Evolutionary conservation across 2,329 filamentous ascomycete genomes (phyloP).

Genomic region (Arthroderma uncinatum): DNA sequence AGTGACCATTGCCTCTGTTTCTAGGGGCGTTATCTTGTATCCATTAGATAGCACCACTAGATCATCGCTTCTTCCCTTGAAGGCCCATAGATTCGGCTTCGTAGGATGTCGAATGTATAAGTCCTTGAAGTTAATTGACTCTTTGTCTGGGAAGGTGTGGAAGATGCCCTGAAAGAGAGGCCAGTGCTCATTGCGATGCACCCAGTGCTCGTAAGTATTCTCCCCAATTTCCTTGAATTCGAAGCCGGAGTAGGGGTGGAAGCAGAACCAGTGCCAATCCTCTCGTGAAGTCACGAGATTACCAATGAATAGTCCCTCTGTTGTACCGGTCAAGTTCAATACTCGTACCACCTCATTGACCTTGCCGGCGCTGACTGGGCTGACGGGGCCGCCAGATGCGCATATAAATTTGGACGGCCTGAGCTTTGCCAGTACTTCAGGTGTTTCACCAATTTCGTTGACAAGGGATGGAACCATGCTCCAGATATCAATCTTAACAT

Average conservation of each 20-base stretch:
- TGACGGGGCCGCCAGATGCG: slow-evolving; percentile 4
- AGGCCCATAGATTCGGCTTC: background rate
- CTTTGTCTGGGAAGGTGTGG: slow-evolving; percentile 3
- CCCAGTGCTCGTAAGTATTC: background rate
- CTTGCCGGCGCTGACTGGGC: background rate
- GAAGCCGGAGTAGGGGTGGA: slow-evolving; percentile 2
- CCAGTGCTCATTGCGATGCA: background rate
- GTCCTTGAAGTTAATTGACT: background rate
- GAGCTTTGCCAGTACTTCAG: background rate
- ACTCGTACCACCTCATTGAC: background rate
- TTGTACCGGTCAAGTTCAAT: background rate
- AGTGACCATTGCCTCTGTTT: background rate
- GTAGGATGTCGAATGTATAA: background rate
- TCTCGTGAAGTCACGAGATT: background rate
- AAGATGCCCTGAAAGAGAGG: slow-evolving; percentile 5
- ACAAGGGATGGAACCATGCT: slow-evolving; percentile 2
- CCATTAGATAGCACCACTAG: slow-evolving; percentile 3
- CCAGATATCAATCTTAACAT: slow-evolving; percentile 1
- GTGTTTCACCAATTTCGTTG: slow-evolving; percentile 2
- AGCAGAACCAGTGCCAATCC: slow-evolving; percentile 7
- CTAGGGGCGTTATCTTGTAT: background rate
- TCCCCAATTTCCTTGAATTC: slow-evolving; percentile 3
- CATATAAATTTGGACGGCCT: background rate
- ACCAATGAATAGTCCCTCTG: background rate
- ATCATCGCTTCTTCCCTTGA: slow-evolving; percentile 5